Conservation (phyloP, 23 red algal genomes). For the Chondrus crispus region DNA sequence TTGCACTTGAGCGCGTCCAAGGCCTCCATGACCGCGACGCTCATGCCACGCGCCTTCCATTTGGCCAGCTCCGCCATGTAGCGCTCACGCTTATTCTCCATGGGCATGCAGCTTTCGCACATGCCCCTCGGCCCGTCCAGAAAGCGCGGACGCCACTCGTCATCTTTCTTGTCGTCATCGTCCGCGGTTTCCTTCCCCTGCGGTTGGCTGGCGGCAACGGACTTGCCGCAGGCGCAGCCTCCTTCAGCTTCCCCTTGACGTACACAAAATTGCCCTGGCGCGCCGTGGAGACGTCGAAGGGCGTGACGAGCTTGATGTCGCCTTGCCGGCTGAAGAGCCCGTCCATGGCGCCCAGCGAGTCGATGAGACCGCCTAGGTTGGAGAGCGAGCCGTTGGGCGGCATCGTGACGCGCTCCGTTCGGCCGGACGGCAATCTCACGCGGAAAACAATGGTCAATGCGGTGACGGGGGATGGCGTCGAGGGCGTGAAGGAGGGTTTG, state of each 20-base stretch:
- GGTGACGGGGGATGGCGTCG: too few species aligned
- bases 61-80: slow-evolving; percentile 62
- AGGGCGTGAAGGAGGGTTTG: too few species aligned
- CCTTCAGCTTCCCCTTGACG: too few species aligned
- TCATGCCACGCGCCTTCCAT: slow-evolving; percentile 60
- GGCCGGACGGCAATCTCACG: slow-evolving; percentile 63
- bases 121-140: slow-evolving; percentile 76
- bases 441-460: slow-evolving; percentile 50
- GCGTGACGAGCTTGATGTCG: slow-evolving; percentile 25
- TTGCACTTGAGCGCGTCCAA: slow-evolving; percentile 85
- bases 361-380: slow-evolving; percentile 31
- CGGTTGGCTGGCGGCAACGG: too few species aligned
- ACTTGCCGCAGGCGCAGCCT: too few species aligned
- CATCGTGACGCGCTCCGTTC: slow-evolving; percentile 38
- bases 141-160: too few species aligned
- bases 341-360: slow-evolving; percentile 1
- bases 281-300: slow-evolving; percentile 20
- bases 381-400: background rate
- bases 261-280: slow-evolving; percentile 68
- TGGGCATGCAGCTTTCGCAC: slow-evolving; percentile 87
- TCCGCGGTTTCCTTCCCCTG: too few species aligned
- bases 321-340: slow-evolving; percentile 37
- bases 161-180: too few species aligned
- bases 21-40: slow-evolving; percentile 84
- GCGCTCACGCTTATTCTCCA: slow-evolving; percentile 73